phyloP scores from a whole-genome alignment of 1,139 yeast genomes.

The Eremothecium cymbalariae region DNA sequence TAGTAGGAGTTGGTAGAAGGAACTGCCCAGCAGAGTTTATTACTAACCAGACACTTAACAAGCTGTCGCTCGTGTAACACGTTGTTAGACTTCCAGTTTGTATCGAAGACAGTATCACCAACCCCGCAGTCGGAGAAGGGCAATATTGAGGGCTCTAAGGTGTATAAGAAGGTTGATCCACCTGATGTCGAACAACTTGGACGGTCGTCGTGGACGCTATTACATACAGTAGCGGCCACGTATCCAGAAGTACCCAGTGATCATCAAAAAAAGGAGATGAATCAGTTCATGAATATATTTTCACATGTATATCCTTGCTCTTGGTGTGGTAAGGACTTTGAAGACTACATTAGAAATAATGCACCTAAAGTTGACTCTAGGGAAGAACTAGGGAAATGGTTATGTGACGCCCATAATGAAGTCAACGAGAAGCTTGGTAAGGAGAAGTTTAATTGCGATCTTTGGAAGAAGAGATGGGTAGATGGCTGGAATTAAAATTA shows the following conservation, averaged over 20 bases:
- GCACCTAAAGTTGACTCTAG: conserved; percentile 63
- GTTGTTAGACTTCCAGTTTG: conserved; percentile 65
- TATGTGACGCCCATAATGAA: conserved; percentile 89
- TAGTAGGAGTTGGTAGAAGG: conserved; percentile 12
- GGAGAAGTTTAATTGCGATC: conserved; percentile 72
- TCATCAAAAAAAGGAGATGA: conserved; percentile 62
- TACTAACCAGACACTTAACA: conserved; percentile 20
- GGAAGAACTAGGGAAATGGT: conserved; percentile 81
- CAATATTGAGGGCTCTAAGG: conserved; percentile 21
- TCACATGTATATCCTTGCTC: conserved; percentile 88
- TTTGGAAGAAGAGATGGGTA: conserved; percentile 92
- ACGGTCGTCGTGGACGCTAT: conserved; percentile 81
- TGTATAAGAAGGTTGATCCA: conserved; percentile 53
- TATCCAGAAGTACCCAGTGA: conserved; percentile 66
- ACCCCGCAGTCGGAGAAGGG: too few relatives aligned
- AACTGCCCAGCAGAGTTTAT: neutral
- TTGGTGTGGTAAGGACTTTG: conserved; percentile 86
- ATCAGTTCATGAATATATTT: conserved; percentile 59
- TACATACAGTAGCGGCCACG: conserved; percentile 84
- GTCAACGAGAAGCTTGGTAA: conserved; percentile 82
- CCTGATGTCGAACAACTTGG: conserved; percentile 84
- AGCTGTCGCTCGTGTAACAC: conserved; percentile 77
- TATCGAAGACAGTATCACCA: conserved; percentile 12
- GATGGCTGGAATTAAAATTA: conserved; percentile 56
- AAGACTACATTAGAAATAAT: conserved; percentile 48